Conservation (phyloP, 1,139 yeast species). For the Petasospora fabianii region DNA sequence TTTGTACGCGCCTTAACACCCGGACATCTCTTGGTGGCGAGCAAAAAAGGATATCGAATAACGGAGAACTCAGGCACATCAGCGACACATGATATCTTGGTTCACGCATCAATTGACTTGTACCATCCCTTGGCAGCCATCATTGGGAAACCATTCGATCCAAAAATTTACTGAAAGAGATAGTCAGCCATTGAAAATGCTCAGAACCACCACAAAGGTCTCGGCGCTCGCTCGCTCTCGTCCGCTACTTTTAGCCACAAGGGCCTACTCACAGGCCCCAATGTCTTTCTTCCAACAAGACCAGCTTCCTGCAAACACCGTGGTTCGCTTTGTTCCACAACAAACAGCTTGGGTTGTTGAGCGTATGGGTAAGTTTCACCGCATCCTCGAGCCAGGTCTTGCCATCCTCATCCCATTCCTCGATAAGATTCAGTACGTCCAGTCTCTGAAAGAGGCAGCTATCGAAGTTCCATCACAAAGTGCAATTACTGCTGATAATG, state of each 20-base stretch:
- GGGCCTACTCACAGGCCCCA: constrained; percentile 18
- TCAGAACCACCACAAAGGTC: not conserved
- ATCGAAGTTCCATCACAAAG: constrained; percentile 80
- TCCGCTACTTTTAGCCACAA: not conserved
- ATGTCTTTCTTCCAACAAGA: constrained; percentile 65
- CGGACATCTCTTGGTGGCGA: too few species aligned
- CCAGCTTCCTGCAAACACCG: constrained; percentile 68
- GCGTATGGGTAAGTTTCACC: constrained; percentile 80
- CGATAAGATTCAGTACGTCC: constrained; percentile 77
- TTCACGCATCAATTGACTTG: too few species aligned
- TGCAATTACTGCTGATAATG: constrained; percentile 85
- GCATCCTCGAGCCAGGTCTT: constrained; percentile 71
- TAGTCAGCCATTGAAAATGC: too few species aligned
- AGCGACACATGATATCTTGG: too few species aligned
- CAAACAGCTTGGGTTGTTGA: constrained; percentile 92
- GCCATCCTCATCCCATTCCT: constrained; percentile 69
- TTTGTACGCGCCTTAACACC: too few species aligned
- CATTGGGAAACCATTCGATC: too few species aligned
- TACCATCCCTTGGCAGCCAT: too few species aligned
- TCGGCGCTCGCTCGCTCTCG: not conserved
- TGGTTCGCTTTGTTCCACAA: constrained; percentile 79
- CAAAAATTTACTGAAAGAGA: too few species aligned
- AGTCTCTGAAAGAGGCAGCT: constrained; percentile 77
- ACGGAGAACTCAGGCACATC: not conserved
- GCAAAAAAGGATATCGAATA: not conserved